Conservation (phyloP, 2,329 filamentous ascomycete species). For the Bipolaris gigantea region DNA sequence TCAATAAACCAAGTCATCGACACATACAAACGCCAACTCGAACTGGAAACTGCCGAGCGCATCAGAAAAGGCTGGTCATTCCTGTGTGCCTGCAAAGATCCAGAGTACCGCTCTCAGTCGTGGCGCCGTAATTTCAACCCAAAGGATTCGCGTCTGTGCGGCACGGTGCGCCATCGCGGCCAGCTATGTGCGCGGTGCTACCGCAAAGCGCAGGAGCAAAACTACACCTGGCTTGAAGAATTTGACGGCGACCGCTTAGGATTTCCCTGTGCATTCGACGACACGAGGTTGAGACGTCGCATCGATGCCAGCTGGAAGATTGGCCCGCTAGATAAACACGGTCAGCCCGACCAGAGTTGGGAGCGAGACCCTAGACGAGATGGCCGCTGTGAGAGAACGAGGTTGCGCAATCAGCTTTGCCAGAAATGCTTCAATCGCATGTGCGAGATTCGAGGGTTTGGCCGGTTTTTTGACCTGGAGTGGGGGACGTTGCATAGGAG, state of each 20-base stretch:
- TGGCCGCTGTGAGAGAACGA: constrained; percentile 22
- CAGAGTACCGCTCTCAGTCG: constrained; percentile 17
- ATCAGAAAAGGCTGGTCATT: constrained; percentile 24
- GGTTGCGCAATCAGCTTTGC: constrained; percentile 24
- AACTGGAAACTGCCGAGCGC: constrained; percentile 22
- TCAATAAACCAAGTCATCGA: constrained; percentile 20
- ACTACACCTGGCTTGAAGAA: constrained; percentile 23
- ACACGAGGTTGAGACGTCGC: constrained; percentile 15
- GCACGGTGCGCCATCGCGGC: constrained; percentile 24
- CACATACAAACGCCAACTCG: constrained; percentile 23
- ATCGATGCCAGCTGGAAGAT: constrained; percentile 25
- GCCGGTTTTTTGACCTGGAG: constrained; percentile 26
- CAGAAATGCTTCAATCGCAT: constrained; percentile 29
- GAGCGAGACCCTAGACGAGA: constrained; percentile 28
- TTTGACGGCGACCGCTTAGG: constrained; percentile 27
- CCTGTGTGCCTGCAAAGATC: constrained; percentile 30
- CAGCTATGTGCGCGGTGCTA: constrained; percentile 29
- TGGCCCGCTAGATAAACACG: constrained; percentile 23
- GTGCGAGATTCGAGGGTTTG: constrained; percentile 29
- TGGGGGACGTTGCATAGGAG: constrained; percentile 22
- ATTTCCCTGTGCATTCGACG: constrained; percentile 29
- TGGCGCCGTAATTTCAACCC: constrained; percentile 30
- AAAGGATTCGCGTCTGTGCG: constrained; percentile 21
- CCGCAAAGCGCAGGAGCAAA: constrained; percentile 22
- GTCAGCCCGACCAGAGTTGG: constrained; percentile 24